phyloP scores from a whole-genome alignment of 1,139 yeast species.

The Hyphopichia fennica region DNA sequence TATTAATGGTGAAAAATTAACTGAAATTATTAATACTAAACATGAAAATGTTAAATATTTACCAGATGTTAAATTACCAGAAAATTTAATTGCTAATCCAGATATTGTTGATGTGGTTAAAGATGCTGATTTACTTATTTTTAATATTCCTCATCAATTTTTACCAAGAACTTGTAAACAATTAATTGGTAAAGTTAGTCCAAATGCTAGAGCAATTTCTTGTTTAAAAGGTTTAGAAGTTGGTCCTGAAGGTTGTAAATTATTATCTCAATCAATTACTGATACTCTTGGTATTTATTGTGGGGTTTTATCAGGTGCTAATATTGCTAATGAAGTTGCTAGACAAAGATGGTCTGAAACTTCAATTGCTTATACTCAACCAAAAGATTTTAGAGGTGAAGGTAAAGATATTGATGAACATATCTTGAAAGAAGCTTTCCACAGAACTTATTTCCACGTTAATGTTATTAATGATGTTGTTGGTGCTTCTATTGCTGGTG shows the following conservation, averaged over 20 bases:
- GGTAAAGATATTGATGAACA: slow-evolving; percentile 44
- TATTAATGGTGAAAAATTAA: slow-evolving; percentile 42
- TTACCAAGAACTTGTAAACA: slow-evolving; percentile 38
- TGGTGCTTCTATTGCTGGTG: slow-evolving; percentile 53
- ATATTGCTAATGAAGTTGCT: slow-evolving; percentile 51
- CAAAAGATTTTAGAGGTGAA: slow-evolving; percentile 39
- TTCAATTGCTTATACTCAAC: slow-evolving; percentile 45
- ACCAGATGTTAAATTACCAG: slow-evolving; percentile 45
- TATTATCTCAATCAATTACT: slow-evolving; percentile 43
- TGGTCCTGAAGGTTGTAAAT: slow-evolving; percentile 43
- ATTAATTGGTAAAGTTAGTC: slow-evolving; percentile 41
- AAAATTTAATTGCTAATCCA: slow-evolving; percentile 43
- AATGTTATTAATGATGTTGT: slow-evolving; percentile 49
- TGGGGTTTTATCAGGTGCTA: slow-evolving; percentile 51
- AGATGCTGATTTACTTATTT: slow-evolving; percentile 47
- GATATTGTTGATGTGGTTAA: slow-evolving; percentile 37
- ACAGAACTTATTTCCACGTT: slow-evolving; percentile 50
- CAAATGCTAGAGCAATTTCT: slow-evolving; percentile 43
- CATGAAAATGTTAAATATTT: slow-evolving; percentile 49
- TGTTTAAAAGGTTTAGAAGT: slow-evolving; percentile 53
- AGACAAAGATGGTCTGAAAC: slow-evolving; percentile 51
- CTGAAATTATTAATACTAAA: slow-evolving; percentile 43
- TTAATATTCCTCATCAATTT: slow-evolving; percentile 52
- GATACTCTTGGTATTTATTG: slow-evolving; percentile 45
- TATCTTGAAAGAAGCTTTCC: slow-evolving; percentile 46